These are phyloP conservation scores for Neopestalotiopsis sp. DNA, from an alignment of 2,329 filamentous ascomycete species.

Conservation along the genomic window DNA sequence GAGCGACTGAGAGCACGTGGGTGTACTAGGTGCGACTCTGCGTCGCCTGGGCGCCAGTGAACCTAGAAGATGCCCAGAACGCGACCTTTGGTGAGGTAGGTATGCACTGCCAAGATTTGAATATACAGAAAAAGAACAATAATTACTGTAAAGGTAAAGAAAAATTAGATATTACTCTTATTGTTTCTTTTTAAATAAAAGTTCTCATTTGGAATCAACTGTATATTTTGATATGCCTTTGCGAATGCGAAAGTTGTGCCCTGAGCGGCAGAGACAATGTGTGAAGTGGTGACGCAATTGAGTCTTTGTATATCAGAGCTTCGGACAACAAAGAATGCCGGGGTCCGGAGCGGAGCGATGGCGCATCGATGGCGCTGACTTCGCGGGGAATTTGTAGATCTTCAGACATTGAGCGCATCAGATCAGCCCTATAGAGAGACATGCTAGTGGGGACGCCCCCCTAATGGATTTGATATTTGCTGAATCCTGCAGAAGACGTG, in stretches of 20 bases:
- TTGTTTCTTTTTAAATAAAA: background rate
- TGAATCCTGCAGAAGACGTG: background rate
- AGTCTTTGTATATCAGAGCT: background rate
- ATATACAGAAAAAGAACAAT: background rate
- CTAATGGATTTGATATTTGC: background rate
- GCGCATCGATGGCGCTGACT: background rate
- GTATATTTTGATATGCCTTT: background rate
- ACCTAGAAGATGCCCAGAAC: background rate
- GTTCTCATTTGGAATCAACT: too few species aligned
- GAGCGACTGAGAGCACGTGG: background rate
- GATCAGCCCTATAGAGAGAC: background rate
- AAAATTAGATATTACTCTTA: background rate
- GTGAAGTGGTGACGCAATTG: conserved; percentile 8
- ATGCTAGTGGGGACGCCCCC: background rate
- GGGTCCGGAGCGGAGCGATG: background rate
- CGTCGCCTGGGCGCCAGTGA: background rate
- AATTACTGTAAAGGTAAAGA: background rate
- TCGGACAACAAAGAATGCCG: conserved; percentile 9
- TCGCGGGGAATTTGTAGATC: background rate
- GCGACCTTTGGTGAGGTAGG: background rate
- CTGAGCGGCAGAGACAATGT: background rate
- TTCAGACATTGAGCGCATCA: background rate
- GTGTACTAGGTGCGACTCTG: background rate
- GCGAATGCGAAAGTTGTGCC: background rate
- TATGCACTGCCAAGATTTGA: background rate